Evolutionary conservation across 2,329 filamentous ascomycete species (phyloP), one percentile per base, ranked within the genome.

Genomic region (Beauveria sp.): DNA sequence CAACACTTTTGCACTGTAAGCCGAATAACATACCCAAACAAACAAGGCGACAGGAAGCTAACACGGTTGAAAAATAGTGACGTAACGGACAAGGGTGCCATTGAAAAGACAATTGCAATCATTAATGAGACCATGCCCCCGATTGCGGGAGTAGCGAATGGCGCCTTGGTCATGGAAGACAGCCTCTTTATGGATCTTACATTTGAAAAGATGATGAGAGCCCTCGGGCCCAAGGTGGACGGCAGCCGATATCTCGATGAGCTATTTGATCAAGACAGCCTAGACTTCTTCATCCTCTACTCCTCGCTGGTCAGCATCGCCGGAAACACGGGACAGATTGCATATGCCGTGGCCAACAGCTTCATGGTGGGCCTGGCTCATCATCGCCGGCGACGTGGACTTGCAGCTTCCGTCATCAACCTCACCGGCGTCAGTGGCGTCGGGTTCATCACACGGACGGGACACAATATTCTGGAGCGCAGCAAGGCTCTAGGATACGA

Each of bases 61-160:
- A 53, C 34, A 12, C 8, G 0, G 24, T 7, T 28, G 1, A 34
- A 6, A 12, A 34, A 5, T 8, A 53, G 50, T 5, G 70, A 67
- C 34, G 65, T 69, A 20, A 69, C 65, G 24, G 64, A 67, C 50
- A 57, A 60, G 18, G 49, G 43, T 3, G 59, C 63, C 12, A 43
- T 66, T 1, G 40, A 60, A 18, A 43, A 38, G 3, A 60, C 59
- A 16, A 62, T 64, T 16, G 56, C 55, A 3, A 20, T 68, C 7
- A 70, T 76, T 9, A 49, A 61, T 3, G 58, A 65, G 9, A 65
- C 63, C 0, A 68, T 75, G 66, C 75, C 75, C 1, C 69, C 70
- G 0, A 69, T 77, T 16, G 71, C 64, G 0, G 75, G 75, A 28
- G 72, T 77, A 6, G 69, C 69, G 3, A 72, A 77, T 43, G 74